Evolutionary conservation across 75 land plant genomes (phyloP).

Genomic region (Pinus taeda): DNA sequence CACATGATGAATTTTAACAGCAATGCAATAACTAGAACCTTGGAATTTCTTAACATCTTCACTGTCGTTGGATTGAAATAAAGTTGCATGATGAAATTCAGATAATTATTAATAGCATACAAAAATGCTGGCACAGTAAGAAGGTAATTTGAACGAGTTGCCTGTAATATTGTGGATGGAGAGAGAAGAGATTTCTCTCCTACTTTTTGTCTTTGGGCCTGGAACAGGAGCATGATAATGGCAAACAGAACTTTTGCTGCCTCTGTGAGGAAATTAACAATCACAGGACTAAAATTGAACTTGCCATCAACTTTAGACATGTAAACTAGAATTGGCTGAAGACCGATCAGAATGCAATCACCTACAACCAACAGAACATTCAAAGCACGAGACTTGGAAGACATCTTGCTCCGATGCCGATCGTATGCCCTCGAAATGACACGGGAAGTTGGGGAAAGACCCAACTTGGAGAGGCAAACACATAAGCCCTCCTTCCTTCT

Average conservation of each 20-base stretch:
- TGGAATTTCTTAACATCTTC: too few relatives aligned
- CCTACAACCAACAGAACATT: slow-evolving; percentile 74
- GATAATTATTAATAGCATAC: slow-evolving; percentile 96
- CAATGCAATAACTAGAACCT: slow-evolving; percentile 73
- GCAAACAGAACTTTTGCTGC: slow-evolving; percentile 79
- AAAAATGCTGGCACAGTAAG: slow-evolving; percentile 90
- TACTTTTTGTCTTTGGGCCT: slow-evolving; percentile 70
- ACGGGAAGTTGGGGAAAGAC: slow-evolving; percentile 29
- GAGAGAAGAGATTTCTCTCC: slow-evolving; percentile 91
- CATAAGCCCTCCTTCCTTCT: neutral
- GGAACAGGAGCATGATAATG: slow-evolving; percentile 77
- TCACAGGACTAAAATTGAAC: slow-evolving; percentile 90
- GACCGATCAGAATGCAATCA: slow-evolving; percentile 82
- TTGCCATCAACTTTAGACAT: slow-evolving; percentile 98
- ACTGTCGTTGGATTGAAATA: too few relatives aligned
- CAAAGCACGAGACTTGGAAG: slow-evolving; percentile 57
- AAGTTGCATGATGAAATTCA: slow-evolving; percentile 43
- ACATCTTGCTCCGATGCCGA: slow-evolving; percentile 52
- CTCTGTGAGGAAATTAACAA: slow-evolving; percentile 97
- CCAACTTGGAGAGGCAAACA: slow-evolving; percentile 65
- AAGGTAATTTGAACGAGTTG: slow-evolving; percentile 80
- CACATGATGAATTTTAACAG: slow-evolving; percentile 83
- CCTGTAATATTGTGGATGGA: slow-evolving; percentile 76
- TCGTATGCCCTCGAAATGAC: slow-evolving; percentile 85
- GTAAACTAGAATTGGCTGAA: slow-evolving; percentile 95